Evolutionary conservation across 2,329 filamentous ascomycete genomes (phyloP).

Genomic region (Arthrobotrys iridis): DNA sequence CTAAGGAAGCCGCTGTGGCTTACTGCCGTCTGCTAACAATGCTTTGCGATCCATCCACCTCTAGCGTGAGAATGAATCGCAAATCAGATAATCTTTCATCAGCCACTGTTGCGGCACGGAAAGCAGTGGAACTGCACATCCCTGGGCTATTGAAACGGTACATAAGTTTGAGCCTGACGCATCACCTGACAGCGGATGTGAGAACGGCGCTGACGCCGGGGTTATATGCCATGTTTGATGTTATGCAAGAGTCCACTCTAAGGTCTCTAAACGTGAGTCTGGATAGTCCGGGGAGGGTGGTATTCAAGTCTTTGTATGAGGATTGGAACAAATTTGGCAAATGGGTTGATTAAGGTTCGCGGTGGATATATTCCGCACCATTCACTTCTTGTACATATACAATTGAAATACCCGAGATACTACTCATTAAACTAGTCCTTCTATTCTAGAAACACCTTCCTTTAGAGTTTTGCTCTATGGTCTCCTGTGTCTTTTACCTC

Average conservation of each 20-base stretch:
- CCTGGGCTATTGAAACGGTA: conserved; percentile 35
- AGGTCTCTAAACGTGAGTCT: conserved; percentile 40
- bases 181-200: conserved; percentile 27
- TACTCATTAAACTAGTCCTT: not conserved
- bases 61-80: conserved; percentile 41
- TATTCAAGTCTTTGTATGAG: conserved; percentile 50
- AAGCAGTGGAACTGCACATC: conserved; percentile 31
- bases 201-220: conserved; percentile 38
- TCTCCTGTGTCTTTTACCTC: conserved; percentile 63
- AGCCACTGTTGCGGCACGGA: conserved; percentile 36
- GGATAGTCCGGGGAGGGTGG: conserved; percentile 40
- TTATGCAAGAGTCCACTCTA: conserved; percentile 37
- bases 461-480: conserved; percentile 54
- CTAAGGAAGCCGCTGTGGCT: conserved; percentile 25
- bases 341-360: conserved; percentile 24
- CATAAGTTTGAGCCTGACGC: conserved; percentile 38
- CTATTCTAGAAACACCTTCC: not conserved
- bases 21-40: conserved; percentile 49
- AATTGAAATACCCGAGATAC: not conserved
- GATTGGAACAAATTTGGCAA: conserved; percentile 52
- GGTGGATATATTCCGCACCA: not conserved
- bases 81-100: conserved; percentile 48
- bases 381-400: not conserved
- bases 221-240: conserved; percentile 51
- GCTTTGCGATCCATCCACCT: conserved; percentile 48